Conservation (phyloP, 495 filamentous ascomycete genomes). For the Lichina pygmaea region DNA sequence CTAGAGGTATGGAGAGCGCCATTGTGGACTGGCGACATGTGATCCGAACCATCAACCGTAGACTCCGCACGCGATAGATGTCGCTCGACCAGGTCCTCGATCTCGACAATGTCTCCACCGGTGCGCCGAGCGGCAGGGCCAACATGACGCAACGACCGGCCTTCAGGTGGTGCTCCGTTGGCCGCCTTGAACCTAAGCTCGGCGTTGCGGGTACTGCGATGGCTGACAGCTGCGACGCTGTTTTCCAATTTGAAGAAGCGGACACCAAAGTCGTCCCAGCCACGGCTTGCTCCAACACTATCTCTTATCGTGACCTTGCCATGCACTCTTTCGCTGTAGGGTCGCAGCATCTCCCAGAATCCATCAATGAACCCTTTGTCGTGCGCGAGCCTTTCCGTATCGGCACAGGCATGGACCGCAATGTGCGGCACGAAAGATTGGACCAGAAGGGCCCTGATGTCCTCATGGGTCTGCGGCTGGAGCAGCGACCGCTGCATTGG, state of each 20-base stretch:
- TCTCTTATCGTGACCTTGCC: slow-evolving; percentile 81
- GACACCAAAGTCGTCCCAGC: slow-evolving; percentile 75
- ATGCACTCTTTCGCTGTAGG: slow-evolving; percentile 71
- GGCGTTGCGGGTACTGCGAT: neutral
- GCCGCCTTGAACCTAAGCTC: neutral
- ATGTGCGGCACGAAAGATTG: slow-evolving; percentile 72
- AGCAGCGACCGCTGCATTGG: slow-evolving; percentile 4
- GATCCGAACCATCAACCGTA: slow-evolving; percentile 4
- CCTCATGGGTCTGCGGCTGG: slow-evolving; percentile 18
- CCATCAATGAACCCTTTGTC: slow-evolving; percentile 70
- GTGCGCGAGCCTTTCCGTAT: slow-evolving; percentile 51
- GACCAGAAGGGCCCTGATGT: slow-evolving; percentile 47
- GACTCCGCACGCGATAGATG: slow-evolving; percentile 20
- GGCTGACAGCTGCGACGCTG: neutral
- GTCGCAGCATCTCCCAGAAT: slow-evolving; percentile 58
- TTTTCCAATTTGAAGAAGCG: slow-evolving; percentile 41
- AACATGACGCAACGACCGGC: slow-evolving; percentile 1
- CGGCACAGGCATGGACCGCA: slow-evolving; percentile 53
- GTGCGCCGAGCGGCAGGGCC: slow-evolving; percentile 5
- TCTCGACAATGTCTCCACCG: slow-evolving; percentile 23
- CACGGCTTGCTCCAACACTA: slow-evolving; percentile 53
- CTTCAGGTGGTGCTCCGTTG: neutral
- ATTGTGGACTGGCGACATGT: slow-evolving; percentile 1
- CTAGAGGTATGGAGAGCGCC: too few relatives aligned
- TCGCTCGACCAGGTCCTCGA: slow-evolving; percentile 31